Base-by-base conservation (phyloP, 306 rosid genomes). In the Styphnolobium japonicum region DNA sequence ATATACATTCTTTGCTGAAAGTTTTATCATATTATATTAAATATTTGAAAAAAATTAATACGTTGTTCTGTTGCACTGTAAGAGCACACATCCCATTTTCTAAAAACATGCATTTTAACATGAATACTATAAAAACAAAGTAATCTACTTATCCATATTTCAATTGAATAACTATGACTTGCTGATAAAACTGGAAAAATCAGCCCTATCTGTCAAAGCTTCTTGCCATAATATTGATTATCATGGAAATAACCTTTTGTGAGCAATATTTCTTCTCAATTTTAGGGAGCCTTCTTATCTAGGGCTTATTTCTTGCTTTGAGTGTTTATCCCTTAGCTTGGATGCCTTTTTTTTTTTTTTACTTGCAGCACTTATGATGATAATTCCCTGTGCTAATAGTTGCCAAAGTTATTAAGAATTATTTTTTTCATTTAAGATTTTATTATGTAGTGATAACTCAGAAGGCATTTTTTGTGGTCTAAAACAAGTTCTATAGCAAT, bases 21-120 rank as follows among this genome's bases (percentile, higher is more conserved):
- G 45, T 73, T 21, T 73, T 60, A 21, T 72, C 25, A 37, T 69
- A 66, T 34, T 63, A 52, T 68, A 58, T 67, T 15, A 45, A 62
- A 6, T 55, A 21, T 49, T 48, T 57, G 76, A 64, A 79, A 34
- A 8, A 18, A 27, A 10, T 8, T 40, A 36, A 45, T 45, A 14
- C 63, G 21, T 66, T 21, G 11, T 81, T 42, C 52, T 62, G 31
- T 80, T 40, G 37, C 39, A 25, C 21, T 80, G 51, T 1, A 63
- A 31, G 49, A 75, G 37, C 58, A 45, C 8, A 34, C 4, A 29
- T 34, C 72, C 56, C 9, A 33, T 62, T 34, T 62, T 62, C 40
- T 18, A 3, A 21, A 22, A 45, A 14, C 6, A 10, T 36, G 5
- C 39, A 4, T 34, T 48, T 46, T 34, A 3, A 53, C 7, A n/a